Conservation (phyloP, 2,329 filamentous ascomycete genomes). For the Diaporthe nobilis region DNA sequence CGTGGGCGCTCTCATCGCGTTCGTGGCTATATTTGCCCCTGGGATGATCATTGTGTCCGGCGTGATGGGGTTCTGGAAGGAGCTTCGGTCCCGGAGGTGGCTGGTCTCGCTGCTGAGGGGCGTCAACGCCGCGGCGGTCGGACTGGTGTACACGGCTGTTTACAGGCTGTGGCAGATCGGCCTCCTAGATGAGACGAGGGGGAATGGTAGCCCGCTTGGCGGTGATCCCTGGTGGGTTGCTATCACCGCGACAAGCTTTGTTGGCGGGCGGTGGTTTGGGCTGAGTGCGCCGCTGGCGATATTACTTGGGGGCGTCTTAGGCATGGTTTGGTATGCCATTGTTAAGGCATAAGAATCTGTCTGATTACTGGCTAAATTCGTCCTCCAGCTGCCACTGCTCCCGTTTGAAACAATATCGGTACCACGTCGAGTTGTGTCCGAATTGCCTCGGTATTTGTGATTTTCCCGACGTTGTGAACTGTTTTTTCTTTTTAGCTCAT, state of each 20-base stretch:
- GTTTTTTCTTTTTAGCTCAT: no score
- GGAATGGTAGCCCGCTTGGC: constrained; percentile 65
- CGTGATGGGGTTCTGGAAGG: constrained; percentile 69
- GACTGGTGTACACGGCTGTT: constrained; percentile 74
- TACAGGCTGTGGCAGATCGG: constrained; percentile 75
- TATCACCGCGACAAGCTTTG: constrained; percentile 64
- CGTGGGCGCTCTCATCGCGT: constrained; percentile 66
- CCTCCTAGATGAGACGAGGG: constrained; percentile 64
- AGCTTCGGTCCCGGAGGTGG: constrained; percentile 53
- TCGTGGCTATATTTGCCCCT: constrained; percentile 66
- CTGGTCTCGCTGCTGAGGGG: constrained; percentile 62
- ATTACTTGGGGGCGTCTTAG: neutral
- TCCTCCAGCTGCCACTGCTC: no score
- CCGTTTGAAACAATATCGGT: no score
- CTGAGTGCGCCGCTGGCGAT: constrained; percentile 55
- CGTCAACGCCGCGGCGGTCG: constrained; percentile 72
- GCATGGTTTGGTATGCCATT: constrained; percentile 1
- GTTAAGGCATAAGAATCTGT: neutral
- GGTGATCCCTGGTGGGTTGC: constrained; percentile 76
- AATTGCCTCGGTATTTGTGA: no score
- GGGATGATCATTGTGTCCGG: constrained; percentile 65
- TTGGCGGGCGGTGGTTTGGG: constrained; percentile 62
- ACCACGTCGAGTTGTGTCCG: no score
- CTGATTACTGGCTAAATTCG: neutral
- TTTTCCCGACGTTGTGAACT: no score